These are phyloP conservation scores for Amylostereum areolatum DNA, from an alignment of 1,284 basidiomycete genomes.

Conservation along the genomic window DNA sequence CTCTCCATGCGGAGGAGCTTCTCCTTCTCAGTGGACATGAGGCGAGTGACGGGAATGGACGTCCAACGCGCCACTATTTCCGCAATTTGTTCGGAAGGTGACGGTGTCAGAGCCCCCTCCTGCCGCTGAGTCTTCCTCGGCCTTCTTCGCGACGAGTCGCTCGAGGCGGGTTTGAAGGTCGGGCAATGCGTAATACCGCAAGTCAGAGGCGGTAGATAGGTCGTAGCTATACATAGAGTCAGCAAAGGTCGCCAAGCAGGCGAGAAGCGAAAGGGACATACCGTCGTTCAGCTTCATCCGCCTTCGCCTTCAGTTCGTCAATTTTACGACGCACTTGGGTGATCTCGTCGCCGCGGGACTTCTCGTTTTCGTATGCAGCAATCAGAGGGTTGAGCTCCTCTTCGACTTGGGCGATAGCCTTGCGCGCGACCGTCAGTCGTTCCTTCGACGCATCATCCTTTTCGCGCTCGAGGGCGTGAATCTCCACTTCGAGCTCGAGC, in stretches of 20 bases:
- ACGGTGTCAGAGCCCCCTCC: constrained; percentile 68
- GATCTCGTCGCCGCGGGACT: constrained; percentile 82
- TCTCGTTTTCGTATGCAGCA: constrained; percentile 88
- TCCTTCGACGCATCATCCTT: constrained; percentile 91
- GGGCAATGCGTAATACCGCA: constrained; percentile 91
- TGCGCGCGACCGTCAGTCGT: constrained; percentile 73
- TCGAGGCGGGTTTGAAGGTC: constrained; percentile 80
- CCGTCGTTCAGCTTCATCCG: constrained; percentile 89
- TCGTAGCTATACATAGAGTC: constrained; percentile 41
- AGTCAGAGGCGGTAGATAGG: constrained; percentile 82
- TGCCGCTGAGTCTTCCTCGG: constrained; percentile 57
- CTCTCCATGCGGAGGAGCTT: constrained; percentile 80
- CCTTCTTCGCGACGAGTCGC: constrained; percentile 68
- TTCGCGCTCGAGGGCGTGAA: constrained; percentile 91
- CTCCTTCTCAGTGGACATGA: constrained; percentile 90
- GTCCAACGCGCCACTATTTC: constrained; percentile 89
- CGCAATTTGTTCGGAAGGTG: constrained; percentile 86
- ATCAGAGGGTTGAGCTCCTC: constrained; percentile 88
- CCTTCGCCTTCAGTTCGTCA: constrained; percentile 89
- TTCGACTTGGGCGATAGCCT: constrained; percentile 81
- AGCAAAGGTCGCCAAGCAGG: too few species aligned
- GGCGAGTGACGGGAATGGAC: constrained; percentile 83
- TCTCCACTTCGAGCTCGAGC: constrained; percentile 92
- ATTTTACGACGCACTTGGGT: constrained; percentile 78
- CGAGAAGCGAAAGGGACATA: too few species aligned